These are phyloP conservation scores for Annona squamosa DNA, from an alignment of 164 flowering plant species.

Conservation along the genomic window DNA sequence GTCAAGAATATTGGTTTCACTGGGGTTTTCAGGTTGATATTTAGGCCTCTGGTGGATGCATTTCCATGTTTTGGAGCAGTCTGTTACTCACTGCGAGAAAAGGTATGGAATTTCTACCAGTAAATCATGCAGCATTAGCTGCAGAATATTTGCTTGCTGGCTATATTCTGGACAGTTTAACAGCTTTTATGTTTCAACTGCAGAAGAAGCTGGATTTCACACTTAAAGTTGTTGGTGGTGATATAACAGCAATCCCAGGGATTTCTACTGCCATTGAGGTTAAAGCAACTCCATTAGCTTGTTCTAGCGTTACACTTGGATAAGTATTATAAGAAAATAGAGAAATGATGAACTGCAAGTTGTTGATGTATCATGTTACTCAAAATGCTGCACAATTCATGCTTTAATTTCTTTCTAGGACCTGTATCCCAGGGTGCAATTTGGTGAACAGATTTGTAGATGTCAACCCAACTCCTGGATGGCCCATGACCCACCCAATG, in stretches of 20 bases:
- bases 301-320: slow-evolving; percentile 1
- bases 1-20: slow-evolving; percentile 92
- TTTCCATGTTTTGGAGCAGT: slow-evolving; percentile 98
- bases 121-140: neutral
- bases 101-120: slow-evolving; percentile 36
- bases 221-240: slow-evolving; percentile 90
- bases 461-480: too few relatives aligned
- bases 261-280: slow-evolving; percentile 85
- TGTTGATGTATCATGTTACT: neutral
- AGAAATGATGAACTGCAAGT: neutral
- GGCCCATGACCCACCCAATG: too few relatives aligned
- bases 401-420: neutral
- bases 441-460: too few relatives aligned
- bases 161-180: neutral
- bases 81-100: slow-evolving; percentile 71
- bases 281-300: slow-evolving; percentile 9
- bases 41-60: slow-evolving; percentile 83
- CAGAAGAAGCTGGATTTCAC: slow-evolving; percentile 96
- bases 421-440: neutral
- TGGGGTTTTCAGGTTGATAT: slow-evolving; percentile 92
- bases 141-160: neutral
- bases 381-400: neutral
- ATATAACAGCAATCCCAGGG: slow-evolving; percentile 86
- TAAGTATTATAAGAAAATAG: neutral
- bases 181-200: slow-evolving; percentile 14